These are phyloP conservation scores for Staphylotrichum longicolle DNA, from an alignment of 495 filamentous ascomycete genomes.

Conservation along the genomic window DNA sequence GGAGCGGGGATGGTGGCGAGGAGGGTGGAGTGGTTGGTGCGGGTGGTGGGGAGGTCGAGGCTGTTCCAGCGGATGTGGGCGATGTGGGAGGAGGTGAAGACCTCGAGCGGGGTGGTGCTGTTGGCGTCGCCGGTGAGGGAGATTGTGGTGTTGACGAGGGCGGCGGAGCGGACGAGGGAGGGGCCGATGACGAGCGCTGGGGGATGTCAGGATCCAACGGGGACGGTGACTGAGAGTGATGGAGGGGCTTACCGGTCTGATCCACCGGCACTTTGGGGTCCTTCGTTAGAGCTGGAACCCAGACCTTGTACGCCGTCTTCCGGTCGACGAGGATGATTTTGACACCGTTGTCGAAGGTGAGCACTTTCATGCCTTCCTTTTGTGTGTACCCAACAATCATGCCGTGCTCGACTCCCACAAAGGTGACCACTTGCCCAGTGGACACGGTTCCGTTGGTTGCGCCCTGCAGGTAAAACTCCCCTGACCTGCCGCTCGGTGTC, in stretches of 20 bases:
- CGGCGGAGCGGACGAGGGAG: slow-evolving; percentile 67
- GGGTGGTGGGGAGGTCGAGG: slow-evolving; percentile 23
- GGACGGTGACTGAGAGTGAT: not conserved
- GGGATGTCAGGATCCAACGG: slow-evolving; percentile 38
- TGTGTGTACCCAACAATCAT: slow-evolving; percentile 24
- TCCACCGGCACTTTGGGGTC: slow-evolving; percentile 1
- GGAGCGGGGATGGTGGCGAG: slow-evolving; percentile 41
- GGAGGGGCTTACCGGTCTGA: not conserved
- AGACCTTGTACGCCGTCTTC: slow-evolving; percentile 74
- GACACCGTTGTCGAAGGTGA: slow-evolving; percentile 7
- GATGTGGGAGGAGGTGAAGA: slow-evolving; percentile 52
- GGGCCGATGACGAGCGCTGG: slow-evolving; percentile 63
- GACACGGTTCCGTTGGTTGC: slow-evolving; percentile 31
- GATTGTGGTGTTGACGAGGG: slow-evolving; percentile 49
- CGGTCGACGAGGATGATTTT: slow-evolving; percentile 43
- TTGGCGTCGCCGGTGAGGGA: slow-evolving; percentile 71
- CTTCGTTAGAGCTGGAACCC: slow-evolving; percentile 49
- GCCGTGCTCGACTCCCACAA: not conserved
- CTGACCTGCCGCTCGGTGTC: not conserved
- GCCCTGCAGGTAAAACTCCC: slow-evolving; percentile 51
- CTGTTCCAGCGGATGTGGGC: slow-evolving; percentile 50
- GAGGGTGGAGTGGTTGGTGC: slow-evolving; percentile 51
- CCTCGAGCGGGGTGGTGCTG: slow-evolving; percentile 57
- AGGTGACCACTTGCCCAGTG: slow-evolving; percentile 27
- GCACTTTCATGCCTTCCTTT: slow-evolving; percentile 25